Conservation (phyloP, 345 rosid species). For the Rhizophora apiculata region DNA sequence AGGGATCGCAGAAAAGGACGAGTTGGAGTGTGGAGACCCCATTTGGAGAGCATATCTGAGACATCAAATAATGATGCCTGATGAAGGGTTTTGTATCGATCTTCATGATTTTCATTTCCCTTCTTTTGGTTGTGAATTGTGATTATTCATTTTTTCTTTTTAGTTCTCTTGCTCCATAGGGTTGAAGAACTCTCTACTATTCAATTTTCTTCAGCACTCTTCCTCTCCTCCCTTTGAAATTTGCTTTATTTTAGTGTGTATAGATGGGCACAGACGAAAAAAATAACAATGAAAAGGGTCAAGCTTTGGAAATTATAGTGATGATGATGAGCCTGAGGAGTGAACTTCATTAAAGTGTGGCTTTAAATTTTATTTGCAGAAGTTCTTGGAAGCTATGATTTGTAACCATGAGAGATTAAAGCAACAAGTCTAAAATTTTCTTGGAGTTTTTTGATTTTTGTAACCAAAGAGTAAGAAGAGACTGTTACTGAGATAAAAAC, state of each 20-base stretch:
- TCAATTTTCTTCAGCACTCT: background rate
- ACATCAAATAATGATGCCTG: conserved; percentile 36
- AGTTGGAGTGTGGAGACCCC: conserved; percentile 92
- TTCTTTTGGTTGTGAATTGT: conserved; percentile 16
- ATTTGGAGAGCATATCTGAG: conserved; percentile 82
- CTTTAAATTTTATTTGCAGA: background rate
- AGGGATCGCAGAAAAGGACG: conserved; percentile 87
- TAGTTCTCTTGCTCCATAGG: conserved; percentile 16
- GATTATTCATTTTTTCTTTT: conserved; percentile 3
- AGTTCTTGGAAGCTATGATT: conserved; percentile 21
- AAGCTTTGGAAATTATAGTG: conserved; percentile 4
- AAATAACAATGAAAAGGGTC: conserved; percentile 16
- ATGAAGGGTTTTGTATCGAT: background rate
- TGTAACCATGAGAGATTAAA: conserved; percentile 5
- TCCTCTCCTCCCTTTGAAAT: background rate
- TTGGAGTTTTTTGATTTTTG: background rate
- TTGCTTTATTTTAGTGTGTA: conserved; percentile 11
- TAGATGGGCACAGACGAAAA: conserved; percentile 20
- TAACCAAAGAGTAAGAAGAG: background rate
- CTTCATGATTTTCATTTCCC: conserved; percentile 1
- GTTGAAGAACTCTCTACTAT: conserved; percentile 19
- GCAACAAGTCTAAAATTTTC: background rate
- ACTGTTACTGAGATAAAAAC: conserved; percentile 9
- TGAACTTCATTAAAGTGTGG: conserved; percentile 2
- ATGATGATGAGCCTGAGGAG: conserved; percentile 2